Percentiles rank a stretch among this genome's conserved stretches.
These are phyloP conservation scores for Tricholoma bakamatsutake DNA, from an alignment of 768 basidiomycete genomes.

Conservation along the genomic window DNA sequence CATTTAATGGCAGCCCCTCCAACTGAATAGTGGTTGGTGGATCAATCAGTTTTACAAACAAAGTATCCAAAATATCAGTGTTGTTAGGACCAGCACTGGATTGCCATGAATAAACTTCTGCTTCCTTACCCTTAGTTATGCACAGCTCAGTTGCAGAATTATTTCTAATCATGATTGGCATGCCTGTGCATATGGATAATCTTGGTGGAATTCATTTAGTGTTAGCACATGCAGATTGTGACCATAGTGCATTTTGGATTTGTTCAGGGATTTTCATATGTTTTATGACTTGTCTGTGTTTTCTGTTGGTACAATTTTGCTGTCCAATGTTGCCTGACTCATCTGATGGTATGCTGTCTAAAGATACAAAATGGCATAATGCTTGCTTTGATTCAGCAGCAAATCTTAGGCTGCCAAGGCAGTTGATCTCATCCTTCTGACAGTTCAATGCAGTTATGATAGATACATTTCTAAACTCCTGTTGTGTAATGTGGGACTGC, in stretches of 20 bases:
- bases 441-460: constrained; percentile 33
- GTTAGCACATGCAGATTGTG: neutral
- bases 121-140: constrained; percentile 31
- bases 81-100: neutral
- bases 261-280: neutral
- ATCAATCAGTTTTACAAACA: neutral
- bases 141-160: constrained; percentile 29
- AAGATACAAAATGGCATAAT: constrained; percentile 20
- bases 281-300: neutral
- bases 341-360: constrained; percentile 12
- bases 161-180: constrained; percentile 28
- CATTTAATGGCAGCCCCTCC: neutral
- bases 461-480: constrained; percentile 26
- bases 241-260: neutral
- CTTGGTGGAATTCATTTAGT: neutral
- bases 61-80: neutral
- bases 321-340: neutral
- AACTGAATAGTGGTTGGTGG: neutral
- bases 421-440: constrained; percentile 33
- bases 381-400: constrained; percentile 23
- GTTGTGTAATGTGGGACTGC: neutral
- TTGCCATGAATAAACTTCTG: neutral
- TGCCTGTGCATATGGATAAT: constrained; percentile 23
- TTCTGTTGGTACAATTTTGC: neutral
- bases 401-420: constrained; percentile 23